Evolutionary conservation across 2,329 filamentous ascomycete genomes (phyloP), one percentile per base, ranked within the genome.

Genomic region (Elsinoe australis): DNA sequence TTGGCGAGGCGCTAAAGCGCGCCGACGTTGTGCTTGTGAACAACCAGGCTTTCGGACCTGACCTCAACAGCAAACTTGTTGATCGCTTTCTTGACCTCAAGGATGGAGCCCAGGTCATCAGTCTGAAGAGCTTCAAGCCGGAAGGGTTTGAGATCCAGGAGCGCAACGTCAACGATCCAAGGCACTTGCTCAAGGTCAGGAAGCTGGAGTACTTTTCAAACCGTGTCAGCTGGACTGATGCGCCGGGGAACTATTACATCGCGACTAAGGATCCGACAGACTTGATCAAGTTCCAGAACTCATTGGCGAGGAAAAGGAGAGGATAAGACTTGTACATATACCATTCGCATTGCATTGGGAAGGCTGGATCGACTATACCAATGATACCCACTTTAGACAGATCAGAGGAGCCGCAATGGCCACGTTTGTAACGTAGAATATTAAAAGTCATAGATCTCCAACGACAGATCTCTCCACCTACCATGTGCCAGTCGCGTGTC

Each of bases 21-120:
- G 90, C 92, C 1, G 92, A 98, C 62, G 89, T 96, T n/a, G 79
- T 98, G 14, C 76, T 98, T 19, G 90, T 96, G 58, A 98, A 98
- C 71, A 98, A 98, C 68, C 89, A 96, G 67, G 92, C 88, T 2
- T 98, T 98, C 67, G 89, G 83, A 4, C 83, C 89, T 10, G 76
- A 83, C 57, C 77, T 95, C 49, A 98, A 96, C 67, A 83, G 87
- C 60, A 79, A 80, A 53, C 73, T 98, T 36, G 79, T 90, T 55
- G 80, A 87, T 58, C 87, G 94, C 71, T 96, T 98, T 60, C 71
- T 98, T 52, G 92, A 98, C 60, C 72, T 96, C 53, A 96, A 95
- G 67, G 76, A 85, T 48, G 90, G 90, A 2, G 89, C 85, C 66
- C 84, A 85, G 64, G 85, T 98, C 49, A 83, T 96, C 33, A 95